Evolutionary conservation across 2,329 filamentous ascomycete species (phyloP).

Genomic region (Escovopsis sp.): DNA sequence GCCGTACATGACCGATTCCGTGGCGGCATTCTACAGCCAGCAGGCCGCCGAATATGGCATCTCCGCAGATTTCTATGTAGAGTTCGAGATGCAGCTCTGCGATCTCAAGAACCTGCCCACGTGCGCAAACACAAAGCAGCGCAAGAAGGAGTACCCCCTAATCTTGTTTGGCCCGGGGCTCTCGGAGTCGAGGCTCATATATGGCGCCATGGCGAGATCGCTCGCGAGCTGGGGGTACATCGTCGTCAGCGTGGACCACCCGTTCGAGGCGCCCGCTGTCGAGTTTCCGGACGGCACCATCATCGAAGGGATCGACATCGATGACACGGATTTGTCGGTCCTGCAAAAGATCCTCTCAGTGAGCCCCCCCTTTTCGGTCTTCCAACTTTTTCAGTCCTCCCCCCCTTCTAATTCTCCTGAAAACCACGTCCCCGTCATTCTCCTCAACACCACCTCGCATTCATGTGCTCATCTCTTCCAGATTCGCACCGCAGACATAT

Average conservation of each 20-base stretch:
- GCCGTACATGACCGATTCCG: slow-evolving; percentile 21
- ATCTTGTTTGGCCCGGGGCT: slow-evolving; percentile 32
- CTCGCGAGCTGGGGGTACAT: slow-evolving; percentile 31
- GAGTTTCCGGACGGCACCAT: slow-evolving; percentile 30
- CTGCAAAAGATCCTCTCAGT: slow-evolving; percentile 11
- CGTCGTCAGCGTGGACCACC: slow-evolving; percentile 34
- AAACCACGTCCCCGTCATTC: no score
- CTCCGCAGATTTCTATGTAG: slow-evolving; percentile 16
- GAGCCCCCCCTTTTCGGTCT: neutral
- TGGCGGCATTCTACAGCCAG: slow-evolving; percentile 16
- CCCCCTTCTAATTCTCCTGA: no score
- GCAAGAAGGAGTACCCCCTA: slow-evolving; percentile 6
- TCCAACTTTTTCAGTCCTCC: no score
- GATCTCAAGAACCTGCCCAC: slow-evolving; percentile 6
- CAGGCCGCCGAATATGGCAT: slow-evolving; percentile 14
- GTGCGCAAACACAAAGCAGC: slow-evolving; percentile 1
- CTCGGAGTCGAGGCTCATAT: slow-evolving; percentile 26
- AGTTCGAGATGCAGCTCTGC: slow-evolving; percentile 15
- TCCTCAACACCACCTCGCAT: no score
- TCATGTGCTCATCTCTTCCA: slow-evolving; percentile 4
- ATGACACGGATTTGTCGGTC: slow-evolving; percentile 4
- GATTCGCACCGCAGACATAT: slow-evolving; percentile 21
- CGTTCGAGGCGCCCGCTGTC: slow-evolving; percentile 29
- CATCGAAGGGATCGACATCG: slow-evolving; percentile 10
- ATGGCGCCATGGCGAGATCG: slow-evolving; percentile 27